phyloP scores from a whole-genome alignment of 306 rosid genomes.

The Cucurbita maxima region DNA sequence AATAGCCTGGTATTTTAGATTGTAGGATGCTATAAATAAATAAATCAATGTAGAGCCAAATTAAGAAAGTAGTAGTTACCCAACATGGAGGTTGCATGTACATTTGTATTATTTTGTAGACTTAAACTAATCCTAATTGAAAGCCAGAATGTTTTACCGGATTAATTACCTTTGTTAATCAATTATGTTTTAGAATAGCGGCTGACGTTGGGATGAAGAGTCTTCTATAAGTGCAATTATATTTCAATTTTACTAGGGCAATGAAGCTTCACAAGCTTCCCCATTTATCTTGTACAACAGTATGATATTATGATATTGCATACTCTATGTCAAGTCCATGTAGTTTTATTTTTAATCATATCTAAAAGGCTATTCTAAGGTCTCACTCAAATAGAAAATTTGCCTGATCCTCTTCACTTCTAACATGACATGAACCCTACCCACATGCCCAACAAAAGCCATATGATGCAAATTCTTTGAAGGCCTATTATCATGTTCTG shows the following conservation, averaged over 20 bases:
- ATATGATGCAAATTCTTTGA: too few relatives aligned
- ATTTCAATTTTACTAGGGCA: too few relatives aligned
- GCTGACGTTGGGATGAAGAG: neutral
- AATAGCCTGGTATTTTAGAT: neutral
- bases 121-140: neutral
- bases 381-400: neutral
- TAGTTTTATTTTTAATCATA: neutral
- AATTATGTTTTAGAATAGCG: neutral
- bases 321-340: neutral
- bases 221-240: neutral
- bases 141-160: neutral
- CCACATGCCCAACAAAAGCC: neutral
- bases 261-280: too few relatives aligned
- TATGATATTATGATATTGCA: too few relatives aligned
- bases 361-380: neutral
- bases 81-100: neutral
- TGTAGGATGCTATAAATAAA: neutral
- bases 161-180: neutral
- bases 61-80: neutral
- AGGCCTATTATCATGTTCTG: too few relatives aligned
- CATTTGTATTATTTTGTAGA: neutral
- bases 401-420: neutral
- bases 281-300: too few relatives aligned
- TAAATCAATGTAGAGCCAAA: neutral
- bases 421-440: neutral